A percentile compares a stretch with the other conserved stretches of the same genome.
These are phyloP conservation scores for Pyrus bretschneideri DNA, from an alignment of 306 rosid species.

Conservation along the genomic window DNA sequence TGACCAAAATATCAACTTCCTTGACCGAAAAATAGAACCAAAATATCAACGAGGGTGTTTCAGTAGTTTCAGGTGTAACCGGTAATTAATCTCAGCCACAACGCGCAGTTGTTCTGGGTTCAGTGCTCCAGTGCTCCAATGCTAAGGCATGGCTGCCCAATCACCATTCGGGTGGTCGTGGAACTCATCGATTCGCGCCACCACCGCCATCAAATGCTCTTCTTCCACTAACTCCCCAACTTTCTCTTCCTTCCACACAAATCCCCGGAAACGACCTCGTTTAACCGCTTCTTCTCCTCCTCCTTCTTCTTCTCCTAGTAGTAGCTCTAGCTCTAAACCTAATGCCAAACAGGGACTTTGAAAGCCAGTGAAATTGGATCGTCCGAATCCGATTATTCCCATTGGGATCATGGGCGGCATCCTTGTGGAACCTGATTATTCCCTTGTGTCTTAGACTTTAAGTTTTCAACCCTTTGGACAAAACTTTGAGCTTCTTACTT, in stretches of 20 bases:
- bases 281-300: constrained; percentile 15
- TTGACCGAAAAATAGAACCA: too few relatives aligned
- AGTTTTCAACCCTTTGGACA: too few relatives aligned
- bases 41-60: neutral
- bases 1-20: too few relatives aligned
- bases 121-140: neutral
- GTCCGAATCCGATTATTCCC: neutral
- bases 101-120: neutral
- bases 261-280: constrained; percentile 23
- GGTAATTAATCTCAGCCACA: neutral
- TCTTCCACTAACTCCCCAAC: neutral
- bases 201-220: neutral
- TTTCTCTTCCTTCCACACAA: neutral
- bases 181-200: neutral
- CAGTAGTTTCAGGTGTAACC: neutral
- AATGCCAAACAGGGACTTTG: constrained; percentile 1
- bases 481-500: too few relatives aligned
- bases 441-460: too few relatives aligned
- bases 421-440: too few relatives aligned
- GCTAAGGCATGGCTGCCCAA: constrained; percentile 30
- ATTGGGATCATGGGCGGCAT: too few relatives aligned
- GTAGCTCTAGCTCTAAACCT: constrained; percentile 13
- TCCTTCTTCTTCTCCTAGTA: constrained; percentile 4
- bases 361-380: constrained; percentile 10
- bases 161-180: constrained; percentile 16